Percentiles rank a stretch among this genome's conserved stretches.
Evolutionary conservation across 345 rosid genomes (phyloP).

Genomic region (Euphorbia tirucalli): DNA sequence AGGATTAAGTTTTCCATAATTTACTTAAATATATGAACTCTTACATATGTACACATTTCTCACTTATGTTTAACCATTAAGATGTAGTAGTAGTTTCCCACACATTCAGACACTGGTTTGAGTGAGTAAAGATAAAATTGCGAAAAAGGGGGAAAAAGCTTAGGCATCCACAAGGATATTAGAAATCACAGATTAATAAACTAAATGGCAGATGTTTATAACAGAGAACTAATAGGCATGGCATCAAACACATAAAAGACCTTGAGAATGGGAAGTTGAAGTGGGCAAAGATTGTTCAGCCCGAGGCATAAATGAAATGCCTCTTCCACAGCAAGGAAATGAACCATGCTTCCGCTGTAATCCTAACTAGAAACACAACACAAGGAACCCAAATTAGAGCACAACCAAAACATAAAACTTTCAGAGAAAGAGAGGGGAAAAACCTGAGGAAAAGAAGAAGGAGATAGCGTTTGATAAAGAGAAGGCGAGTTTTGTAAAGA

Average conservation of each 20-base stretch:
- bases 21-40: neutral
- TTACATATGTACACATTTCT: neutral
- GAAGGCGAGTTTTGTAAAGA: conserved; percentile 63
- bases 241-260: conserved; percentile 25
- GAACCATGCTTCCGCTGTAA: too few species aligned
- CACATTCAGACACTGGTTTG: neutral
- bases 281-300: conserved; percentile 42
- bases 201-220: neutral
- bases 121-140: neutral
- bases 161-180: neutral
- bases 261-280: conserved; percentile 45
- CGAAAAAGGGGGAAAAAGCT: neutral
- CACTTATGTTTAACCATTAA: neutral
- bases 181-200: too few species aligned
- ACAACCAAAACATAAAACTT: neutral
- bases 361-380: conserved; percentile 27
- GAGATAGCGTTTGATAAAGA: conserved; percentile 47
- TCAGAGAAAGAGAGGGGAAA: conserved; percentile 2
- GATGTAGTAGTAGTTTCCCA: neutral
- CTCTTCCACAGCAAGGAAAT: too few species aligned
- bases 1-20: neutral
- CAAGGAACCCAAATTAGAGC: neutral
- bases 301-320: too few species aligned
- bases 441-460: conserved; percentile 62
- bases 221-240: too few species aligned